These are phyloP conservation scores for Hypoxylon trugodes DNA, from an alignment of 495 filamentous ascomycete species.

Conservation along the genomic window DNA sequence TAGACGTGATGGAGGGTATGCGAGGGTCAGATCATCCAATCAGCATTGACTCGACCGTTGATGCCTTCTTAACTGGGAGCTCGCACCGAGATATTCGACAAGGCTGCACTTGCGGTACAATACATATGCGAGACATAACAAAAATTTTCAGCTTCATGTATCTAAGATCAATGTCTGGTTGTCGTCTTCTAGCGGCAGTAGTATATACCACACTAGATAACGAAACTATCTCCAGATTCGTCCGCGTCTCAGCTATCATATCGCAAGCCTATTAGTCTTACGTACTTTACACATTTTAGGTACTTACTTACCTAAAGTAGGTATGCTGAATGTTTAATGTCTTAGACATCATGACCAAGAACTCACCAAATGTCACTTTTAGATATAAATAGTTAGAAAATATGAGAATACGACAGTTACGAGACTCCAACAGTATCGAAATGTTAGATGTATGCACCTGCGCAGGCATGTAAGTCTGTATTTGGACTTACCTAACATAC, in stretches of 20 bases:
- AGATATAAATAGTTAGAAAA: too few relatives aligned
- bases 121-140: slow-evolving; percentile 30
- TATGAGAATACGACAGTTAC: background rate
- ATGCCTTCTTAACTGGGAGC: slow-evolving; percentile 45
- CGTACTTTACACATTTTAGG: background rate
- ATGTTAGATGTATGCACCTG: slow-evolving; percentile 9
- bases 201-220: background rate
- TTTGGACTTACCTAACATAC: background rate
- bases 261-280: background rate
- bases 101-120: slow-evolving; percentile 26
- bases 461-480: background rate
- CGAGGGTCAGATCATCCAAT: slow-evolving; percentile 38
- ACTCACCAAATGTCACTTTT: too few relatives aligned
- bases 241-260: slow-evolving; percentile 7
- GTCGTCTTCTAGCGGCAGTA: background rate
- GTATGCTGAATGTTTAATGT: too few relatives aligned
- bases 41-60: slow-evolving; percentile 5
- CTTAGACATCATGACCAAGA: background rate
- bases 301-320: too few relatives aligned
- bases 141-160: slow-evolving; percentile 23
- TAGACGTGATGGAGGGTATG: slow-evolving; percentile 36
- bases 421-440: slow-evolving; percentile 7
- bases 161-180: background rate
- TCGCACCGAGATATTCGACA: slow-evolving; percentile 39
- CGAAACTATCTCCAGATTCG: background rate